Evolutionary conservation across 2,329 filamentous ascomycete genomes (phyloP).

Genomic region (Aspergillus flavus): DNA sequence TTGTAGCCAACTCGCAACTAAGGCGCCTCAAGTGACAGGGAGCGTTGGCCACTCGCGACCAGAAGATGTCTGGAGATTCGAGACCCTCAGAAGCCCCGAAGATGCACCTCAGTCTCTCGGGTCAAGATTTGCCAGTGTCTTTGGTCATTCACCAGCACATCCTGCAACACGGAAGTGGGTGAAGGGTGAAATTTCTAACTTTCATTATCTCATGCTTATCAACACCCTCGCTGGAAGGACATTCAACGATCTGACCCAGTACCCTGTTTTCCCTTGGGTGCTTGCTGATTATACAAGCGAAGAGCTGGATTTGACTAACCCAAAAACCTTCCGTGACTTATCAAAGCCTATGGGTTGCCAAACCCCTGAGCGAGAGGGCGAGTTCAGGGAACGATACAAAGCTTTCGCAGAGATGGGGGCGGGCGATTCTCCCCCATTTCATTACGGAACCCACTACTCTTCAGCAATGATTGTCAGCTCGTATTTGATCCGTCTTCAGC

Average conservation of each 20-base stretch:
- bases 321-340: constrained; percentile 83
- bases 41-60: constrained; percentile 70
- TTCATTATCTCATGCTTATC: constrained; percentile 97
- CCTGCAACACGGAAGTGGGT: constrained; percentile 89
- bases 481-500: constrained; percentile 90
- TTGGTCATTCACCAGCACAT: constrained; percentile 79
- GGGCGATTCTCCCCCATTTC: constrained; percentile 73
- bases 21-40: constrained; percentile 78
- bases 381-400: constrained; percentile 81
- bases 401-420: constrained; percentile 91
- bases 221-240: constrained; percentile 97
- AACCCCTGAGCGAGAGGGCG: constrained; percentile 70
- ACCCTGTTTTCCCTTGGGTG: constrained; percentile 97
- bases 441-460: constrained; percentile 98
- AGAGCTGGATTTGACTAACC: constrained; percentile 83
- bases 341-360: constrained; percentile 97
- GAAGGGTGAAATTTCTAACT: constrained; percentile 94
- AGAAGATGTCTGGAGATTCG: constrained; percentile 89
- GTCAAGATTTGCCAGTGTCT: constrained; percentile 88
- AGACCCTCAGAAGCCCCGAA: constrained; percentile 72
- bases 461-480: constrained; percentile 99
- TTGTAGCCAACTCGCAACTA: constrained; percentile 71
- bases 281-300: constrained; percentile 94
- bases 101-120: constrained; percentile 70
- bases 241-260: constrained; percentile 97